These are phyloP conservation scores for Melastoma candidum DNA, from an alignment of 441 rosid species.

Conservation along the genomic window DNA sequence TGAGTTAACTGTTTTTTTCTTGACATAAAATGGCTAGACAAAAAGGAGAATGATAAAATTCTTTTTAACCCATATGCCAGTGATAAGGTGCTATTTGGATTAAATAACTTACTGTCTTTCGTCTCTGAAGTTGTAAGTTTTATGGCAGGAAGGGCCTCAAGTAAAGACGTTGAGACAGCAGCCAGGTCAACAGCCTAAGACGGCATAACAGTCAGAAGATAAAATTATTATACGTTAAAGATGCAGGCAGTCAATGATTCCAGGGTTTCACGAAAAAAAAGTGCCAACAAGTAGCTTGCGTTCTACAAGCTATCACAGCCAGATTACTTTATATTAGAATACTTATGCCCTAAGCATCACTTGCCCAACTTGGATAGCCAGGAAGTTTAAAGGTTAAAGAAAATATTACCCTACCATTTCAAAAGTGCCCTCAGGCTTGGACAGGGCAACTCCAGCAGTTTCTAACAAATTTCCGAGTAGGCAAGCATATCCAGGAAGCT, in stretches of 20 bases:
- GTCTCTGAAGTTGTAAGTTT: slow-evolving; percentile 39
- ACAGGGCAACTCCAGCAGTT: slow-evolving; percentile 68
- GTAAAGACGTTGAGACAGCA: slow-evolving; percentile 59
- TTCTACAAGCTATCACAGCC: too few species aligned
- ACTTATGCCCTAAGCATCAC: too few species aligned
- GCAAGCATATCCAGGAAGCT: slow-evolving; percentile 78
- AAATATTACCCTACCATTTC: slow-evolving; percentile 46
- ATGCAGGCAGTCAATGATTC: too few species aligned
- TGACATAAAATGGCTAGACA: not conserved
- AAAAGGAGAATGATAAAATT: not conserved
- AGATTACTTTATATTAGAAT: too few species aligned
- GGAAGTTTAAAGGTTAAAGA: slow-evolving; percentile 2
- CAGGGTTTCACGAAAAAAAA: not conserved
- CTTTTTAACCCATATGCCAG: too few species aligned
- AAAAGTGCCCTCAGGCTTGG: slow-evolving; percentile 72
- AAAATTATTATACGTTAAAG: too few species aligned
- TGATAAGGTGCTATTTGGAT: not conserved
- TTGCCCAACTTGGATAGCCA: too few species aligned
- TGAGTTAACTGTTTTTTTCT: too few species aligned
- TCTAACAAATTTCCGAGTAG: slow-evolving; percentile 88
- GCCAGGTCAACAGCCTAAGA: slow-evolving; percentile 80
- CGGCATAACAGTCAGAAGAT: not conserved
- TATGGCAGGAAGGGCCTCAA: slow-evolving; percentile 73
- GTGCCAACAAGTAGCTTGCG: not conserved
- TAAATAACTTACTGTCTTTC: slow-evolving; percentile 48